Evolutionary conservation across 129 eudicot species (phyloP).

Genomic region (Lonicera japonica): DNA sequence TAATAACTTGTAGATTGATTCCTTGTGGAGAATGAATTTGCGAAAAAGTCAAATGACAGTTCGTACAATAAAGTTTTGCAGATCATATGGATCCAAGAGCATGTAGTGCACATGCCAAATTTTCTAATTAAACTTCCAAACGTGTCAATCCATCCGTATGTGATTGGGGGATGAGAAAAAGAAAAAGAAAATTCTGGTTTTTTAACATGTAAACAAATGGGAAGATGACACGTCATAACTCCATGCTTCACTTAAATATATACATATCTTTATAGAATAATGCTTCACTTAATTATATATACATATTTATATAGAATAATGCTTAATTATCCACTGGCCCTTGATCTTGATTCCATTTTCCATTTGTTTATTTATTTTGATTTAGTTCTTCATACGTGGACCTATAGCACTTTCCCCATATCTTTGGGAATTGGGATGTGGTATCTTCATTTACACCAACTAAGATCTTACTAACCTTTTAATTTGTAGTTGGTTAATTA

Average conservation of each 20-base stretch:
- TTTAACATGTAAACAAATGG: neutral
- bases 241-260: neutral
- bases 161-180: too few relatives aligned
- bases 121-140: neutral
- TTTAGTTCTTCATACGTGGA: neutral
- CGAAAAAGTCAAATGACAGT: neutral
- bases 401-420: neutral
- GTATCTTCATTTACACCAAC: neutral
- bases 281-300: too few relatives aligned
- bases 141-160: constrained; percentile 3
- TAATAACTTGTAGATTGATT: too few relatives aligned
- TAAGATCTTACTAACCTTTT: neutral
- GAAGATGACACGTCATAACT: neutral
- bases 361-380: neutral
- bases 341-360: neutral
- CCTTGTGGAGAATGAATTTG: neutral
- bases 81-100: constrained; percentile 20
- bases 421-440: neutral
- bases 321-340: neutral
- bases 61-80: constrained; percentile 4
- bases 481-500: neutral
- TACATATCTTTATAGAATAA: too few relatives aligned
- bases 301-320: neutral
- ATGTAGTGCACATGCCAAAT: constrained; percentile 26
- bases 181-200: neutral